Conservation (phyloP, 148 eudicot genomes). For the Agrostemma githago region DNA sequence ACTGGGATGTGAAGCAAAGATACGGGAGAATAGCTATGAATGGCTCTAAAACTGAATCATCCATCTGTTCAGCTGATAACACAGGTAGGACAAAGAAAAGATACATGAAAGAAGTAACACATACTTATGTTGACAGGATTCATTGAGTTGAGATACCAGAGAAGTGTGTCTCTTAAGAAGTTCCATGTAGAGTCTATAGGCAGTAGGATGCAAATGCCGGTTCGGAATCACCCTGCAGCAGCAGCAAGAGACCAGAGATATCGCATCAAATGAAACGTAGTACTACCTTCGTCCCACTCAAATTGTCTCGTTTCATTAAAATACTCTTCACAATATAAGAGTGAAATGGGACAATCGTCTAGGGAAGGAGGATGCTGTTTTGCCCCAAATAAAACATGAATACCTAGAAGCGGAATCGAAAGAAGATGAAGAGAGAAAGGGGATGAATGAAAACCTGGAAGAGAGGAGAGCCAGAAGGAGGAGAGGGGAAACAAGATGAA, state of each 20-base stretch:
- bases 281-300: too few relatives aligned
- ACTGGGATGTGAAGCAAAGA: neutral
- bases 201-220: slow-evolving; percentile 59
- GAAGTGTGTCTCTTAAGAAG: slow-evolving; percentile 72
- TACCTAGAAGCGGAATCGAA: neutral
- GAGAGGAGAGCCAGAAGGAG: slow-evolving; percentile 58
- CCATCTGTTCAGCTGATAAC: neutral
- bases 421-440: neutral
- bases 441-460: slow-evolving; percentile 28
- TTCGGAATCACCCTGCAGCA: slow-evolving; percentile 54
- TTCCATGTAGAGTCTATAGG: slow-evolving; percentile 83
- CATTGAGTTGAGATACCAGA: slow-evolving; percentile 47
- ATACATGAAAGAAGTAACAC: slow-evolving; percentile 23
- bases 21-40: neutral
- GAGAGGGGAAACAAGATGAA: slow-evolving; percentile 45
- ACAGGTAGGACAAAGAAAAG: neutral
- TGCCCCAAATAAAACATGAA: neutral
- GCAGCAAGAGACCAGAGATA: slow-evolving; percentile 6
- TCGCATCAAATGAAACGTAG: slow-evolving; percentile 3
- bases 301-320: too few relatives aligned
- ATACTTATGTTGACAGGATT: slow-evolving; percentile 57
- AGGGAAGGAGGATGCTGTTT: too few relatives aligned
- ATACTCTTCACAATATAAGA: too few relatives aligned
- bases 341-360: too few relatives aligned
- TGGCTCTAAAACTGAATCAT: neutral